Evolutionary conservation across 257 asterid genomes (phyloP).

Genomic region (Salvia hispanica): DNA sequence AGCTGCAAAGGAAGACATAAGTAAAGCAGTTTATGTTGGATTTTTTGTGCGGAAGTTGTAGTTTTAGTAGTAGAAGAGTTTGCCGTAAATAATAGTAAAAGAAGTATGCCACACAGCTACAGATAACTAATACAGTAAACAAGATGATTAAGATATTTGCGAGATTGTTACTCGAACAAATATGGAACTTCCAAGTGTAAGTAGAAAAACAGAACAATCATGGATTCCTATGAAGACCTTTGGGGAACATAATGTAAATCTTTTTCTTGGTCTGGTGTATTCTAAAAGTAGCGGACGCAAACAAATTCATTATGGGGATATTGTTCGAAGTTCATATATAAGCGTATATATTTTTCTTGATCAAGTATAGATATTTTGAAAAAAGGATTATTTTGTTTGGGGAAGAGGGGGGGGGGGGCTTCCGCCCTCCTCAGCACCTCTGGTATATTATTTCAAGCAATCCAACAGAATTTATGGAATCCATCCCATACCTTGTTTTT

Average conservation of each 20-base stretch:
- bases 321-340: too few species aligned
- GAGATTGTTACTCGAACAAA: not conserved
- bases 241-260: not conserved
- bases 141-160: not conserved
- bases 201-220: not conserved
- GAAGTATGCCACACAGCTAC: not conserved
- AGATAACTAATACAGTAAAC: not conserved
- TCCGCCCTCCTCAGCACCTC: too few species aligned
- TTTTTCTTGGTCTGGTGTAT: too few species aligned
- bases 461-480: not conserved
- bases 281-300: too few species aligned
- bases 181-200: not conserved
- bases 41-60: not conserved
- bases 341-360: not conserved
- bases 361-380: too few species aligned
- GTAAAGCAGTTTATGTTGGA: not conserved
- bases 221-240: not conserved
- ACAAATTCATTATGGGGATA: too few species aligned
- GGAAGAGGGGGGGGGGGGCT: too few species aligned
- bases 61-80: slow-evolving; percentile 1
- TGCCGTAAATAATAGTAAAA: not conserved
- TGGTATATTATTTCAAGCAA: not conserved
- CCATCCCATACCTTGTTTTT: too few species aligned
- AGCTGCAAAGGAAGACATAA: not conserved
- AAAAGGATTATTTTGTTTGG: too few species aligned